A percentile compares a stretch with the other conserved stretches of the same genome.
Evolutionary conservation across 2,329 filamentous ascomycete species (phyloP).

Genomic region (Penicillium sp.): DNA sequence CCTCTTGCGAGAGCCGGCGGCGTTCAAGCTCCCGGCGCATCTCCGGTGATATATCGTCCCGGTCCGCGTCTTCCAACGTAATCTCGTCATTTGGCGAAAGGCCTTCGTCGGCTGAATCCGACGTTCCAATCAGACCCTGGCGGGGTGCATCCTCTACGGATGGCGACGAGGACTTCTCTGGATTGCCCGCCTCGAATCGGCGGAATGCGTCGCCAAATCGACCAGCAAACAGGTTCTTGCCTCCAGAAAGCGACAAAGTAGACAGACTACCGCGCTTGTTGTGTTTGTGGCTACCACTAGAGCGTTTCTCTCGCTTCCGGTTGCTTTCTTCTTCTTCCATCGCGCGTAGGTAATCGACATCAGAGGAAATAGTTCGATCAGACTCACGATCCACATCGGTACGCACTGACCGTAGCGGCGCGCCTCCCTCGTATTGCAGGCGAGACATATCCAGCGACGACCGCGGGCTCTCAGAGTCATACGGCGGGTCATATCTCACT

Average conservation of each 20-base stretch:
- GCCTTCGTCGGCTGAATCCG: slow-evolving; percentile 55
- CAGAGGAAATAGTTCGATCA: slow-evolving; percentile 56
- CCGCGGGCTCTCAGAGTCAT: slow-evolving; percentile 60
- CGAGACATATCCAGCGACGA: slow-evolving; percentile 31
- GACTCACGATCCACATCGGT: slow-evolving; percentile 29
- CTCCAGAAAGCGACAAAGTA: slow-evolving; percentile 59
- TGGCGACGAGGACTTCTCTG: slow-evolving; percentile 29
- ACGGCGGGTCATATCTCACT: slow-evolving; percentile 71
- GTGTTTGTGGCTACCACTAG: slow-evolving; percentile 52
- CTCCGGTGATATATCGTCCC: slow-evolving; percentile 70
- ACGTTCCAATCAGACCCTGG: slow-evolving; percentile 61
- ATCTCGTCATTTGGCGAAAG: slow-evolving; percentile 11
- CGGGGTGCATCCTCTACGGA: slow-evolving; percentile 40
- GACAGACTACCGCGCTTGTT: slow-evolving; percentile 65
- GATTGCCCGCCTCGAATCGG: slow-evolving; percentile 62
- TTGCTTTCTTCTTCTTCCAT: slow-evolving; percentile 59
- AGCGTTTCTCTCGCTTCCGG: slow-evolving; percentile 47
- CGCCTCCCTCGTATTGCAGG: slow-evolving; percentile 31
- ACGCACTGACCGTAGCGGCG: slow-evolving; percentile 27
- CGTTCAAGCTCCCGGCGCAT: slow-evolving; percentile 84
- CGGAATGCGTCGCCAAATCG: slow-evolving; percentile 92
- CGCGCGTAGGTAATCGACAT: slow-evolving; percentile 71
- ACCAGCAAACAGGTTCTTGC: slow-evolving; percentile 74
- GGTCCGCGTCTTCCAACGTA: slow-evolving; percentile 57
- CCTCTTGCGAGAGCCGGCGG: slow-evolving; percentile 70